Percentiles rank a stretch among this genome's conserved stretches.
Conservation (phyloP, 2,329 filamentous ascomycete species). For the Pyrenochaeta sp. region DNA sequence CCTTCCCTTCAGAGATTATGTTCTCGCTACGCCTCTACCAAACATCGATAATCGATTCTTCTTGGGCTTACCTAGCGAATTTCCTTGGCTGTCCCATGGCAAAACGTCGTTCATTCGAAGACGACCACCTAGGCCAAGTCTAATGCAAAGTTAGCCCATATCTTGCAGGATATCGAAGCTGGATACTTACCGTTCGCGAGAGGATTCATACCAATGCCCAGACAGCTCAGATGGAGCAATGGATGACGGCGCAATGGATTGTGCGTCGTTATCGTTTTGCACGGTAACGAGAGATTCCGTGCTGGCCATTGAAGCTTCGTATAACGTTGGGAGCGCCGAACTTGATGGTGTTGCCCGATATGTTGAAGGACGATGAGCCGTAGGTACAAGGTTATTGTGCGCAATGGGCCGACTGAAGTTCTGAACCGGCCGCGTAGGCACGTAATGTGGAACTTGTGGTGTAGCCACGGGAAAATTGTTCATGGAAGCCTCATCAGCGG, state of each 20-base stretch:
- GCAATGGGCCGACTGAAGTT: constrained; percentile 36
- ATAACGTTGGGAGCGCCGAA: constrained; percentile 41
- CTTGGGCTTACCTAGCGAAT: constrained; percentile 36
- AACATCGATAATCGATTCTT: constrained; percentile 40
- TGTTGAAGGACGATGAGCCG: constrained; percentile 13
- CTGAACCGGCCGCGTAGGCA: constrained; percentile 24
- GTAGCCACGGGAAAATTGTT: constrained; percentile 16
- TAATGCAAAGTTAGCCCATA: too few species aligned
- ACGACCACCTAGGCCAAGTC: constrained; percentile 45
- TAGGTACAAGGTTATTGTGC: constrained; percentile 7
- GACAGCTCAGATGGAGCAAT: constrained; percentile 47
- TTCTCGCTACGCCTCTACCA: constrained; percentile 13
- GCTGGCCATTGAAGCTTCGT: constrained; percentile 41
- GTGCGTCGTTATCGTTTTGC: constrained; percentile 22
- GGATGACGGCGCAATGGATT: constrained; percentile 40
- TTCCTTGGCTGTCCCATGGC: constrained; percentile 40
- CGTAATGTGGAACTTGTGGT: constrained; percentile 22
- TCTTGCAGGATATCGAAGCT: too few species aligned
- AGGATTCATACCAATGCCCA: constrained; percentile 45
- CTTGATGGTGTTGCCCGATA: constrained; percentile 22
- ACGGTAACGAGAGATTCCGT: constrained; percentile 26
- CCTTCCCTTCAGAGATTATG: constrained; percentile 13
- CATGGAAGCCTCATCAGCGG: constrained; percentile 8
- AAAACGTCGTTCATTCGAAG: constrained; percentile 42
- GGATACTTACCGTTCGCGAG: constrained; percentile 37